Conservation (phyloP, 352 stramenopile species). For the Paralagenidium karlingii region DNA sequence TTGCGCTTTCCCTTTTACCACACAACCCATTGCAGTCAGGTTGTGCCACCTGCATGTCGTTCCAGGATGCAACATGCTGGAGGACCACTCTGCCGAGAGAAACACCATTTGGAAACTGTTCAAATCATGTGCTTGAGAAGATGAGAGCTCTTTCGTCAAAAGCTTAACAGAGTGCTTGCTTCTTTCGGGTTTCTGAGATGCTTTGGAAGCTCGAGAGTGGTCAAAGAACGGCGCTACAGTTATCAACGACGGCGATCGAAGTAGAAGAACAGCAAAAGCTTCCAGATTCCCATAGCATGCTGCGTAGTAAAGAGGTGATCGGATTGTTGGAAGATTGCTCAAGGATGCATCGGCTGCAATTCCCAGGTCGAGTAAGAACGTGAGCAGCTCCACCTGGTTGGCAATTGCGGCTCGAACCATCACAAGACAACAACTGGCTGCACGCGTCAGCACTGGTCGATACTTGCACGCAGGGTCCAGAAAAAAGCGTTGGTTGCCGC, state of each 20-base stretch:
- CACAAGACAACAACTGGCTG: slow-evolving; percentile 22
- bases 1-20: slow-evolving; percentile 14
- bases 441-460: slow-evolving; percentile 31
- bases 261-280: slow-evolving; percentile 25
- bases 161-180: too few relatives aligned
- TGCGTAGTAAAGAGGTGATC: slow-evolving; percentile 34
- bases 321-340: slow-evolving; percentile 9
- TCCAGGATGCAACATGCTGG: slow-evolving; percentile 8
- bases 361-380: slow-evolving; percentile 31
- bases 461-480: slow-evolving; percentile 20
- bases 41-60: slow-evolving; percentile 39
- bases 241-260: too few relatives aligned
- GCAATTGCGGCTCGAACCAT: slow-evolving; percentile 32
- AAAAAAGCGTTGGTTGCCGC: slow-evolving; percentile 18
- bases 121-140: too few relatives aligned
- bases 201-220: too few relatives aligned
- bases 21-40: slow-evolving; percentile 34
- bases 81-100: slow-evolving; percentile 14
- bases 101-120: too few relatives aligned
- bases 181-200: too few relatives aligned
- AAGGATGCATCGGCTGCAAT: slow-evolving; percentile 21
- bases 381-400: slow-evolving; percentile 22
- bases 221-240: too few relatives aligned
- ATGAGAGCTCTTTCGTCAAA: too few relatives aligned
- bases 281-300: slow-evolving; percentile 22